phyloP scores from a whole-genome alignment of 73 alveolate genomes.

The Tetrahymena thermophila region DNA sequence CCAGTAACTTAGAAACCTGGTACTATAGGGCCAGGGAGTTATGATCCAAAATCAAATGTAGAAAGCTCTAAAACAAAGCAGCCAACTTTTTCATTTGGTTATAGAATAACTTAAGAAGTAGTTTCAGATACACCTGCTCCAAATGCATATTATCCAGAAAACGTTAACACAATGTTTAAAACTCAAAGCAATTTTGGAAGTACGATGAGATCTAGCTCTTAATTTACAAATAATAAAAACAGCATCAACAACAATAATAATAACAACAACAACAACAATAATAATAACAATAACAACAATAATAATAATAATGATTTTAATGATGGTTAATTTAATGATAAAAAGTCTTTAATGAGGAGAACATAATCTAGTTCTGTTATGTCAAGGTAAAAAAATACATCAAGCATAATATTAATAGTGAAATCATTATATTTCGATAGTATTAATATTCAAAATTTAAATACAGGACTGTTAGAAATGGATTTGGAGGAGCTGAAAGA shows the following conservation, averaged over 20 bases:
- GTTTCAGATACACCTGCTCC: background rate
- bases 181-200: background rate
- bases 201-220: background rate
- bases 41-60: background rate
- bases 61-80: background rate
- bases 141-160: background rate
- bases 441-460: background rate
- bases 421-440: no score
- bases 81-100: background rate
- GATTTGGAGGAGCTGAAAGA: background rate
- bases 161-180: background rate
- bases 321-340: background rate
- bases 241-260: background rate
- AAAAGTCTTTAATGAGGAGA: background rate
- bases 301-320: background rate
- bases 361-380: background rate
- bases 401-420: background rate
- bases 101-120: background rate
- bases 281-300: background rate
- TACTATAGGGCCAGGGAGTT: background rate
- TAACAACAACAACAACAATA: background rate
- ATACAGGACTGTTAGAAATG: background rate
- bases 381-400: background rate
- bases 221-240: background rate
- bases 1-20: background rate